Conservation (phyloP, 805 yeast genomes). For the Candida glaebosa region DNA sequence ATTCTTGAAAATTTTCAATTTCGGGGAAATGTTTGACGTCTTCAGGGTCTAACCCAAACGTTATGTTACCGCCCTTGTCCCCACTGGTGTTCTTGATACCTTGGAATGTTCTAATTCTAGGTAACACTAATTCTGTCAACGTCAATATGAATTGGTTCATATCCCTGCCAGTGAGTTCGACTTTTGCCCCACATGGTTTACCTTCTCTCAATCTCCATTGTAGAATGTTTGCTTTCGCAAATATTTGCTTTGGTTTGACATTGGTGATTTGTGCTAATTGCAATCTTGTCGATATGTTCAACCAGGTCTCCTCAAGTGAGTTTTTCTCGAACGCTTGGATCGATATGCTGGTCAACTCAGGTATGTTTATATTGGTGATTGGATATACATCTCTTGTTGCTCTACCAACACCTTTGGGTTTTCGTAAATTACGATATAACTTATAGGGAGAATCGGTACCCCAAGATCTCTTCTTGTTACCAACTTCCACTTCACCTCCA, state of each 20-base stretch:
- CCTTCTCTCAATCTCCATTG: constrained; percentile 87
- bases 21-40: constrained; percentile 88
- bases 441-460: constrained; percentile 86
- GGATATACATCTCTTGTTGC: constrained; percentile 74
- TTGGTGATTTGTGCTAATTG: constrained; percentile 95
- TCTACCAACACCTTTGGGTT: constrained; percentile 71
- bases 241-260: constrained; percentile 68
- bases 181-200: constrained; percentile 87
- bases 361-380: constrained; percentile 65
- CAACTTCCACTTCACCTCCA: constrained; percentile 49
- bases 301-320: constrained; percentile 66
- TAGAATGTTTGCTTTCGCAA: constrained; percentile 75
- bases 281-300: constrained; percentile 70
- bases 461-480: constrained; percentile 80
- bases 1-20: constrained; percentile 82
- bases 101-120: constrained; percentile 82
- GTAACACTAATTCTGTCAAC: constrained; percentile 86
- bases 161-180: constrained; percentile 69
- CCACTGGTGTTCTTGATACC: constrained; percentile 79
- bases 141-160: constrained; percentile 85
- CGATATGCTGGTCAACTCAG: constrained; percentile 62
- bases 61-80: constrained; percentile 79
- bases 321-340: constrained; percentile 75
- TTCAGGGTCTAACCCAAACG: constrained; percentile 77
- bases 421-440: constrained; percentile 71